Conservation (phyloP, 2,329 filamentous ascomycete genomes). For the Ilyonectria robusta region DNA sequence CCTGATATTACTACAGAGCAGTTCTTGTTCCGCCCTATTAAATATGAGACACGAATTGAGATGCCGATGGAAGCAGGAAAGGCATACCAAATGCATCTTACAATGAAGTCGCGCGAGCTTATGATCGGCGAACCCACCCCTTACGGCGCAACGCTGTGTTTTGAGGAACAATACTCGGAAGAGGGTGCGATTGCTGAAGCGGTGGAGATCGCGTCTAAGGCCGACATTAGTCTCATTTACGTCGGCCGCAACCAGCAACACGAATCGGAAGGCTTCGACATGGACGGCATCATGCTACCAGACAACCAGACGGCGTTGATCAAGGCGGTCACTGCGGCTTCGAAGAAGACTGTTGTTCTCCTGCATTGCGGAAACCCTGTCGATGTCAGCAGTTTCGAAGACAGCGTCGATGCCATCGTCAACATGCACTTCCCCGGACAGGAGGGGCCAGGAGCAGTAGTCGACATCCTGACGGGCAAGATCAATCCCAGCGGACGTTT, state of each 20-base stretch:
- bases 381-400: constrained; percentile 28
- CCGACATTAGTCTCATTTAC: constrained; percentile 29
- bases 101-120: constrained; percentile 19
- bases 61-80: constrained; percentile 20
- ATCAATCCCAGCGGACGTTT: constrained; percentile 30
- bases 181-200: constrained; percentile 24
- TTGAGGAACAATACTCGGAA: constrained; percentile 34
- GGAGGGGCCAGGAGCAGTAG: constrained; percentile 29
- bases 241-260: constrained; percentile 35
- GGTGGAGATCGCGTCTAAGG: constrained; percentile 16
- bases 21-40: constrained; percentile 31
- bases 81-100: constrained; percentile 19
- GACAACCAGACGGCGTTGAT: constrained; percentile 32
- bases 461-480: constrained; percentile 26
- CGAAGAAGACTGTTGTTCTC: constrained; percentile 28
- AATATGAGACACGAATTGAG: constrained; percentile 28
- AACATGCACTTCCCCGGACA: constrained; percentile 36
- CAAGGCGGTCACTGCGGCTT: constrained; percentile 27
- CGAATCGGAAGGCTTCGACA: constrained; percentile 36
- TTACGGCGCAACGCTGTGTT: constrained; percentile 32
- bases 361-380: constrained; percentile 36
- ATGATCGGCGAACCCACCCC: constrained; percentile 27
- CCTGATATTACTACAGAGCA: constrained; percentile 29
- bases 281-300: constrained; percentile 28
- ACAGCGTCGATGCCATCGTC: constrained; percentile 30